phyloP scores from a whole-genome alignment of 192 early-diverging fungal species.

The Coemansia sp. region DNA sequence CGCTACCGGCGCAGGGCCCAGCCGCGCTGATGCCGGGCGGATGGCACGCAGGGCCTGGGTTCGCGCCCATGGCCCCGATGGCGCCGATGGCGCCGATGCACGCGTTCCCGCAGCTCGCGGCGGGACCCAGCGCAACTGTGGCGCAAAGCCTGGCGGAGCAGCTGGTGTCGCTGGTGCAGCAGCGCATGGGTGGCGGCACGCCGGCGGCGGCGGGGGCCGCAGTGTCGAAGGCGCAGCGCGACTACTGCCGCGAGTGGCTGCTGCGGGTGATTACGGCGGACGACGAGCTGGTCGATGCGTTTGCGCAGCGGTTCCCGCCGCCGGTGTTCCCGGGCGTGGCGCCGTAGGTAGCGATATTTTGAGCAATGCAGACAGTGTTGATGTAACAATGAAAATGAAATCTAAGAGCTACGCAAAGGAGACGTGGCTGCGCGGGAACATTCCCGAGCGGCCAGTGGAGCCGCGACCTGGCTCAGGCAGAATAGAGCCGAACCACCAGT shows the following conservation, averaged over 20 bases:
- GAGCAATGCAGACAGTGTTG: neutral
- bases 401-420: conserved; percentile 4
- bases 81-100: conserved; percentile 27
- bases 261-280: conserved; percentile 46
- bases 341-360: neutral
- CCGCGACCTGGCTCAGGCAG: conserved; percentile 35
- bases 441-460: conserved; percentile 44
- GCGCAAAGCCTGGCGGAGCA: conserved; percentile 50
- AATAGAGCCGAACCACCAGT: conserved; percentile 52
- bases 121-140: conserved; percentile 11
- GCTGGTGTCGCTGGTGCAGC: conserved; percentile 47
- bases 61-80: conserved; percentile 12
- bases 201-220: neutral
- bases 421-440: conserved; percentile 53
- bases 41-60: too few species aligned
- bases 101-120: conserved; percentile 26
- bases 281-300: conserved; percentile 51
- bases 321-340: conserved; percentile 11
- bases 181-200: conserved; percentile 24
- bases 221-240: conserved; percentile 32
- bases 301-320: conserved; percentile 48
- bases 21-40: too few species aligned
- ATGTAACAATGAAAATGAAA: neutral
- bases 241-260: conserved; percentile 49
- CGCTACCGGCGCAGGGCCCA: conserved; percentile 37